A percentile compares a stretch with the other conserved stretches of the same genome.
These are phyloP conservation scores for Fusarium compactum DNA, from an alignment of 2,329 filamentous ascomycete genomes.

Conservation along the genomic window DNA sequence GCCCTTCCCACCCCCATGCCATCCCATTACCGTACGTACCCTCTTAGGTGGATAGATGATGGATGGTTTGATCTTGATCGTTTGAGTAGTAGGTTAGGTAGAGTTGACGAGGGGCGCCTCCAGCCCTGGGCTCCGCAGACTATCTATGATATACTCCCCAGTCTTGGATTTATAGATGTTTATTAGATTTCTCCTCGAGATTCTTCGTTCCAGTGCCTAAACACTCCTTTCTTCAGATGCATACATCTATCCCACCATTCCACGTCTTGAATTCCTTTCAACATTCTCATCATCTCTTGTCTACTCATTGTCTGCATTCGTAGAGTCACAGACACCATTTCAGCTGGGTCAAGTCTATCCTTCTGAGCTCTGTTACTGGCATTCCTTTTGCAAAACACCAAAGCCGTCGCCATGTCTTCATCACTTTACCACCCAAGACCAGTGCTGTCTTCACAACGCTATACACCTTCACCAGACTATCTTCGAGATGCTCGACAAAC, in stretches of 20 bases:
- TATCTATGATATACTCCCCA: constrained; percentile 49
- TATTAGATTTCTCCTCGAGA: constrained; percentile 50
- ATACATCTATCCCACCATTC: constrained; percentile 60
- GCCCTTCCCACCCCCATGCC: constrained; percentile 45
- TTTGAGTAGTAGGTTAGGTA: constrained; percentile 49
- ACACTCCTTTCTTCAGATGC: constrained; percentile 51
- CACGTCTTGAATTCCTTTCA: constrained; percentile 59
- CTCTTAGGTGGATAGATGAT: constrained; percentile 48
- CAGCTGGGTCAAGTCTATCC: constrained; percentile 46
- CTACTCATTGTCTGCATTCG: constrained; percentile 50
- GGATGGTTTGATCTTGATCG: constrained; percentile 51
- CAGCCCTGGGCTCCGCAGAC: constrained; percentile 50
- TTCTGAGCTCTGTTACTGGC: constrained; percentile 48
- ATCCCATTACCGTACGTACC: constrained; percentile 31
- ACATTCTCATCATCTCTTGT: constrained; percentile 57
- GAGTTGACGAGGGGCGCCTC: constrained; percentile 43
- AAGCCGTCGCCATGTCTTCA: constrained; percentile 51
- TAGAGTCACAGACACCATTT: constrained; percentile 48
- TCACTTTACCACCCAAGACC: constrained; percentile 58
- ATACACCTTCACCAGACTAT: constrained; percentile 61
- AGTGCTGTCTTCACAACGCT: constrained; percentile 64
- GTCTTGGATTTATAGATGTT: constrained; percentile 56
- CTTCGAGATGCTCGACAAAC: constrained; percentile 59
- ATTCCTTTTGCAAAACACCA: constrained; percentile 48
- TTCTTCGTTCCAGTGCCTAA: constrained; percentile 55